Evolutionary conservation across 2,329 filamentous ascomycete species (phyloP).

Genomic region (Exutisphaerella laricina): DNA sequence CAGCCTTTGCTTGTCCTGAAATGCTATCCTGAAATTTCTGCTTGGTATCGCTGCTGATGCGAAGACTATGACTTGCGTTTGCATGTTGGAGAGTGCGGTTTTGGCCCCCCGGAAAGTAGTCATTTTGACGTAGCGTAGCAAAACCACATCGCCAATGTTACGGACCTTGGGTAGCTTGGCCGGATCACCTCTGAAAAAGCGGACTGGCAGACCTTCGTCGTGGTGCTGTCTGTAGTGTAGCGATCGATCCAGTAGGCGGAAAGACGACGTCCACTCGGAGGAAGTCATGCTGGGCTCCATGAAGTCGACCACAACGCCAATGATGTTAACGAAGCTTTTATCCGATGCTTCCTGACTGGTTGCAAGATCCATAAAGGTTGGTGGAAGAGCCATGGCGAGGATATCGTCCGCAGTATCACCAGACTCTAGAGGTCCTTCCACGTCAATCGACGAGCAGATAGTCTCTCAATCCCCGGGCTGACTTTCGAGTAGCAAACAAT

Average conservation of each 20-base stretch:
- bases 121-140: constrained; percentile 46
- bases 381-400: constrained; percentile 19
- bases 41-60: constrained; percentile 24
- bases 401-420: too few species aligned
- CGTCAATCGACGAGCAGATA: too few species aligned
- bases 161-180: constrained; percentile 36
- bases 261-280: constrained; percentile 33
- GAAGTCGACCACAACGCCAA: constrained; percentile 66
- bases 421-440: too few species aligned
- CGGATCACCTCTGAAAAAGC: constrained; percentile 53
- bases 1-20: constrained; percentile 22
- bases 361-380: constrained; percentile 26
- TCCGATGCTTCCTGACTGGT: constrained; percentile 14
- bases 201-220: constrained; percentile 39
- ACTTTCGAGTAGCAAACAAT: too few species aligned
- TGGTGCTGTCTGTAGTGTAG: constrained; percentile 13
- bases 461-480: too few species aligned
- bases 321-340: constrained; percentile 49
- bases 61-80: constrained; percentile 26
- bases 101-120: constrained; percentile 13
- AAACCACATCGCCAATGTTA: constrained; percentile 56
- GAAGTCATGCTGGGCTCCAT: constrained; percentile 49
- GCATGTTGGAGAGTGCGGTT: constrained; percentile 23
- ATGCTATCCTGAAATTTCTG: constrained; percentile 26
- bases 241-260: constrained; percentile 37